Evolutionary conservation across 352 stramenopile genomes (phyloP), one percentile per base, ranked within the genome.

Genomic region (Pythium oligandrum): DNA sequence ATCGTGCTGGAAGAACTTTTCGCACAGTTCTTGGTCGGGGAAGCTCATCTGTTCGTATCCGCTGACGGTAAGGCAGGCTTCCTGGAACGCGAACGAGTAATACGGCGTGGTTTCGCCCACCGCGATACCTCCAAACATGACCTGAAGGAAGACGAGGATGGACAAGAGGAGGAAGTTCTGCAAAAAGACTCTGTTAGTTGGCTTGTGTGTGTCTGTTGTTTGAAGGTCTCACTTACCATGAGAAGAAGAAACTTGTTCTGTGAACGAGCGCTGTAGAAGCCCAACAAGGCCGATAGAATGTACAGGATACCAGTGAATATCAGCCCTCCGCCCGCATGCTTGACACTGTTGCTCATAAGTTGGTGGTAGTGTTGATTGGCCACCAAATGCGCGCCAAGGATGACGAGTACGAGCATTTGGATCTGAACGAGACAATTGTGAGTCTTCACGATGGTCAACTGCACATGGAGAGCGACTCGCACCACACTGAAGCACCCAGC

Each of bases 221-320:
- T 39, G 7, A 17, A 6, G 32, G 10, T 9, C 5, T 34, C 35
- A 57, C 68, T 36, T 55, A 78, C 72, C 51, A 83, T 36, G 32
- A 90, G 61, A 33, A 92, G 57, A 45, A 92, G 66, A 52, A 73
- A 92, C 53, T 92, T 92, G 67, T 92, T 92, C 37, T 86, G 77
- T 36, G 78, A 78, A 30, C 70, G 63, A 26, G 78, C 72, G 37
- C 61, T 86, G 42, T 63, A 69, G 39, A 76, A 84, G 12, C 75
- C 78, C 4, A 89, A 64, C 33, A 55, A 46, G 0, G 69, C 77
- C 3, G 58, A 40, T 33, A 88, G 45, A 33, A 76, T 36, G 46
- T 90, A 92, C 37, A 88, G 47, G 7, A 85, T 4, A 0, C 71
- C 76, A 3, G 77, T 78, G 64, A 90, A 84, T 59, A 92, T 76